Conservation (phyloP, 75 land plant species). For the Pinus albicaulis region DNA sequence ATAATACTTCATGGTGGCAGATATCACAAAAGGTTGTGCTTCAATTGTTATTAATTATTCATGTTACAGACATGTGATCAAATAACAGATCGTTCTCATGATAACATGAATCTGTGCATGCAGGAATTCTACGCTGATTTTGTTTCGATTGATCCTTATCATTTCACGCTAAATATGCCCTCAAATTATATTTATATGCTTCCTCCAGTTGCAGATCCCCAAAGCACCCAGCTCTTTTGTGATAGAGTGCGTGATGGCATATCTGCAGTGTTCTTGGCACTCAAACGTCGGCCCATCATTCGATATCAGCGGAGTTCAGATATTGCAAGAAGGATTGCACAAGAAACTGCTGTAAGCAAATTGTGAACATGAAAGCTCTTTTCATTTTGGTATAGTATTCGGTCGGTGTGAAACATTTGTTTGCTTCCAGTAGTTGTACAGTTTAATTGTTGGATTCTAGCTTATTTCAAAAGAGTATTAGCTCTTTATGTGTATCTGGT, state of each 20-base stretch:
- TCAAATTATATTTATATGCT: slow-evolving; percentile 90
- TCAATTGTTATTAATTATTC: neutral
- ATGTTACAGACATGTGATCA: neutral
- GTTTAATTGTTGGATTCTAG: neutral
- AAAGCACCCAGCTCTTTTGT: slow-evolving; percentile 69
- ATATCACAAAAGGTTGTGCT: neutral
- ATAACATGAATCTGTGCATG: slow-evolving; percentile 13
- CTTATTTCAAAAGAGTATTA: neutral
- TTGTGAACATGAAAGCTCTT: neutral
- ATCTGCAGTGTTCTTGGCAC: slow-evolving; percentile 81
- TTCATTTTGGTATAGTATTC: neutral
- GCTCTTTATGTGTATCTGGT: neutral
- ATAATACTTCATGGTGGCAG: neutral
- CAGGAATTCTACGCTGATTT: slow-evolving; percentile 99
- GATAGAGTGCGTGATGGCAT: slow-evolving; percentile 90
- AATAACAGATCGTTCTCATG: no score
- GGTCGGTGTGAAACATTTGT: neutral
- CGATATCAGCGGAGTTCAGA: slow-evolving; percentile 89
- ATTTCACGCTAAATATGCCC: slow-evolving; percentile 79
- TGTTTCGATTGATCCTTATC: slow-evolving; percentile 81
- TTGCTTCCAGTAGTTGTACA: neutral
- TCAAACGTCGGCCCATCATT: slow-evolving; percentile 88
- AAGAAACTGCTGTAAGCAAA: slow-evolving; percentile 75
- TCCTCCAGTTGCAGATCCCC: slow-evolving; percentile 78
- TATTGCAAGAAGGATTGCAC: slow-evolving; percentile 88